Evolutionary conservation across 768 basidiomycete species (phyloP).

Genomic region (Xerocomellus amylosporus): DNA sequence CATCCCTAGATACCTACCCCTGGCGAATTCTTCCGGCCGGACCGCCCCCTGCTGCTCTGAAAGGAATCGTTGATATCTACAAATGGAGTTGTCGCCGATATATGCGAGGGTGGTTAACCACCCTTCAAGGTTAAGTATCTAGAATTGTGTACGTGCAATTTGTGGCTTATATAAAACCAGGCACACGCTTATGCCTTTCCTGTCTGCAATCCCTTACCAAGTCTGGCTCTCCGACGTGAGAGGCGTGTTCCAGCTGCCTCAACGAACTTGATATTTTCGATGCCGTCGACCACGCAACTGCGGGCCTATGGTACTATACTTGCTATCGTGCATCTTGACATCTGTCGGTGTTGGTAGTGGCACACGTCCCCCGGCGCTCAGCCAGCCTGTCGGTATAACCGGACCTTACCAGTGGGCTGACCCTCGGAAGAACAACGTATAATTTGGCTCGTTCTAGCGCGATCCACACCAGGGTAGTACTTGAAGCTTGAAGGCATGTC

Average conservation of each 20-base stretch:
- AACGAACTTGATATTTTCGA: conserved; percentile 8
- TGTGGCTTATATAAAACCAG: conserved; percentile 10
- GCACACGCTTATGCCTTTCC: conserved; percentile 16
- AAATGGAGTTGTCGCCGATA: conserved; percentile 12
- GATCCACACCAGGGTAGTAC: background rate
- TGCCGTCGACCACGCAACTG: conserved; percentile 7
- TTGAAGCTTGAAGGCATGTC: conserved; percentile 1
- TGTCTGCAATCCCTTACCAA: conserved; percentile 1
- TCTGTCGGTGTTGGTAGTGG: conserved; percentile 6
- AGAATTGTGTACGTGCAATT: conserved; percentile 2
- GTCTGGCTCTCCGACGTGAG: conserved; percentile 9
- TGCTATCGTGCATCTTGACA: conserved; percentile 9
- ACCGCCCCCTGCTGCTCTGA: background rate
- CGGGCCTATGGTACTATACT: conserved; percentile 10
- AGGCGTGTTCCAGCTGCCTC: conserved; percentile 5
- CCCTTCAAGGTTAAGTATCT: background rate
- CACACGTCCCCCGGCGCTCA: conserved; percentile 1
- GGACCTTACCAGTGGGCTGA: conserved; percentile 5
- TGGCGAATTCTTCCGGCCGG: conserved; percentile 17
- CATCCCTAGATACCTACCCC: conserved; percentile 2
- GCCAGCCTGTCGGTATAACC: conserved; percentile 10
- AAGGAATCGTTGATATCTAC: background rate
- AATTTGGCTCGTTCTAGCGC: conserved; percentile 1
- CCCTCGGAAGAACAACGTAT: conserved; percentile 3
- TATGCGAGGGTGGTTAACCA: conserved; percentile 3